Evolutionary conservation across 148 eudicot genomes (phyloP).

Genomic region (Cornus suecica): DNA sequence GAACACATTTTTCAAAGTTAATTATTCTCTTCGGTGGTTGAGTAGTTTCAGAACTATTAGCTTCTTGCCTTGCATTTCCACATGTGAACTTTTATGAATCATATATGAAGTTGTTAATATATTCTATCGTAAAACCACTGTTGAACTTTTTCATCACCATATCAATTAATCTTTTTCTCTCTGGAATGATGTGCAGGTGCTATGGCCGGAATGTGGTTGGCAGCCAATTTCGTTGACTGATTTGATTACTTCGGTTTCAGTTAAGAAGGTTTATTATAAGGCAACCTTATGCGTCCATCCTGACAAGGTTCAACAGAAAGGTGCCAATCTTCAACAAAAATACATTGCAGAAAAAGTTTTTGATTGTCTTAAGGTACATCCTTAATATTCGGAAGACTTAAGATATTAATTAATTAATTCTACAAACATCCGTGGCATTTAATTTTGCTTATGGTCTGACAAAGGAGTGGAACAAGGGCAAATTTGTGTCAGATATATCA

Average conservation of each 20-base stretch:
- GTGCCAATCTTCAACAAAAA: conserved; percentile 70
- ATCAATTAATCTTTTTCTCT: conserved; percentile 1
- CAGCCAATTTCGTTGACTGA: conserved; percentile 71
- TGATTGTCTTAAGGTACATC: conserved; percentile 77
- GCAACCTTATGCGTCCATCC: conserved; percentile 91
- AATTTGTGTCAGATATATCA: no score
- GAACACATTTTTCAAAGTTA: no score
- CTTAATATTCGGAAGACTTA: neutral
- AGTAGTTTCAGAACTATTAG: neutral
- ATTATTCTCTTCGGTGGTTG: neutral
- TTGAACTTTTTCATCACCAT: neutral
- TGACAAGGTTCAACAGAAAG: conserved; percentile 92
- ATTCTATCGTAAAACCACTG: neutral
- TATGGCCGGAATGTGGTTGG: conserved; percentile 91
- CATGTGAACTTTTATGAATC: no score
- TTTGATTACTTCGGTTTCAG: conserved; percentile 74
- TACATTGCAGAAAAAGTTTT: conserved; percentile 88
- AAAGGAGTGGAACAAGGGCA: neutral
- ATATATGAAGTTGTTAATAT: no score
- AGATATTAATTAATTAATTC: neutral
- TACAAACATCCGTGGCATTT: neutral
- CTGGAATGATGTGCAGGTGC: conserved; percentile 47
- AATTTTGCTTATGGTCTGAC: neutral
- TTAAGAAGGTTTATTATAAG: conserved; percentile 69
- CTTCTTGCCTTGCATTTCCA: no score